A percentile compares a stretch with the other conserved stretches of the same genome.
phyloP scores from a whole-genome alignment of 2,329 filamentous ascomycete species.

The Beauveria bassiana region DNA sequence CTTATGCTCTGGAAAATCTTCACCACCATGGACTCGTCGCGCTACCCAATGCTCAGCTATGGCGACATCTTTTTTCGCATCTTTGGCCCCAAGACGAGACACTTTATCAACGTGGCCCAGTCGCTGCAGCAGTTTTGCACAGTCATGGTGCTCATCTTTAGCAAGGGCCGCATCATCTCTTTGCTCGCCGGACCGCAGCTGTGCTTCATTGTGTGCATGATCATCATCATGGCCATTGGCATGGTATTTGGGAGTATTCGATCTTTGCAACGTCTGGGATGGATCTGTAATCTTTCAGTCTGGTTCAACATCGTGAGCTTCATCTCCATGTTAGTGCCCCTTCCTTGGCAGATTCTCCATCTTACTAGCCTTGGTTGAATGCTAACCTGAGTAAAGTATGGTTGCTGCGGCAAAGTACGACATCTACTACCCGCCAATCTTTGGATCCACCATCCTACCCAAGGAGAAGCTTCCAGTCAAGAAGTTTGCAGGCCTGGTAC shows the following conservation, averaged over 20 bases:
- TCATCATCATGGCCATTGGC: conserved; percentile 43
- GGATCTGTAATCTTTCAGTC: conserved; percentile 48
- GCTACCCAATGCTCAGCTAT: conserved; percentile 37
- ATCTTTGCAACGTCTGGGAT: conserved; percentile 44
- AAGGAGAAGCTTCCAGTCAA: conserved; percentile 3
- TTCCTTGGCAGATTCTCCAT: too few species aligned
- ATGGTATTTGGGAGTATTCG: conserved; percentile 47
- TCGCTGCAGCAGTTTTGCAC: conserved; percentile 40
- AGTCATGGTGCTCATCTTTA: conserved; percentile 43
- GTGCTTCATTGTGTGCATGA: conserved; percentile 44
- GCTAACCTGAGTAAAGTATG: neutral
- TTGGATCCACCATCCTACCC: conserved; percentile 8
- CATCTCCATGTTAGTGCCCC: conserved; percentile 28
- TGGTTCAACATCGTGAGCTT: conserved; percentile 44
- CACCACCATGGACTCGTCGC: conserved; percentile 36
- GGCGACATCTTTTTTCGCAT: conserved; percentile 40
- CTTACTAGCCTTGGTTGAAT: too few species aligned
- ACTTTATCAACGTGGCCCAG: conserved; percentile 39
- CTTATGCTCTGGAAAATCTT: conserved; percentile 37
- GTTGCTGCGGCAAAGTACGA: conserved; percentile 10
- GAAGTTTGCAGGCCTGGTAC: conserved; percentile 8
- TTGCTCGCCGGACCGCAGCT: conserved; percentile 35
- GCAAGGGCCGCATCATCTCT: conserved; percentile 45
- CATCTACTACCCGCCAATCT: neutral
- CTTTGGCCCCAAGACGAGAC: conserved; percentile 34